Conservation (phyloP, 768 basidiomycete genomes). For the Suillus sp. region DNA sequence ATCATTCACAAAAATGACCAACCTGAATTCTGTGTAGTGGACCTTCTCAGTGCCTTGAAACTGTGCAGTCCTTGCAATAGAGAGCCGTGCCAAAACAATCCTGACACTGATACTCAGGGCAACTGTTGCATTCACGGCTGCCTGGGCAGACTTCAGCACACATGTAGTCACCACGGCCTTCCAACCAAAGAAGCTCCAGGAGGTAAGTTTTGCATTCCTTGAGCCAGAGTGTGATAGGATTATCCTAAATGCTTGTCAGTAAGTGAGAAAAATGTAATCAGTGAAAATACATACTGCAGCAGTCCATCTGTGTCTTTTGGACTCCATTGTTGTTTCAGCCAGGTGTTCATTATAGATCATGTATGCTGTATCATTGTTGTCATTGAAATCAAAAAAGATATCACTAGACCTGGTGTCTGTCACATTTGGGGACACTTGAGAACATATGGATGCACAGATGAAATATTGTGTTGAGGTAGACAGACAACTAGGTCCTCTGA, state of each 20-base stretch:
- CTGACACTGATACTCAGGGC: too few relatives aligned
- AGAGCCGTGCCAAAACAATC: too few relatives aligned
- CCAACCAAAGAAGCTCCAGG: conserved; percentile 11
- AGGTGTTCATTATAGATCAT: background rate
- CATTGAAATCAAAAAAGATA: background rate
- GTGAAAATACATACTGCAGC: background rate
- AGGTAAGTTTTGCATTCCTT: conserved; percentile 7
- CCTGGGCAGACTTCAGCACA: background rate
- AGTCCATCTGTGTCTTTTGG: background rate
- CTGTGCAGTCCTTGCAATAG: too few relatives aligned
- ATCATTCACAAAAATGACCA: background rate
- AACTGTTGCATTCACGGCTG: too few relatives aligned
- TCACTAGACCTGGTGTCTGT: background rate
- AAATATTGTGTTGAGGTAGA: background rate
- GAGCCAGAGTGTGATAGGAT: conserved; percentile 5
- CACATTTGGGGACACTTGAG: background rate
- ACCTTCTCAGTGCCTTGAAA: conserved; percentile 2
- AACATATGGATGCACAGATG: background rate
- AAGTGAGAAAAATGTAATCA: background rate
- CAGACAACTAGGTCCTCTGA: background rate
- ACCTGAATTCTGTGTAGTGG: conserved; percentile 23
- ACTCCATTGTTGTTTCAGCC: background rate
- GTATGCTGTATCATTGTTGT: background rate
- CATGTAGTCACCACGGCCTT: conserved; percentile 13
- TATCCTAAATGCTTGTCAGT: background rate